phyloP scores from a whole-genome alignment of 495 filamentous ascomycete genomes.

The Recurvomyces mirabilis region DNA sequence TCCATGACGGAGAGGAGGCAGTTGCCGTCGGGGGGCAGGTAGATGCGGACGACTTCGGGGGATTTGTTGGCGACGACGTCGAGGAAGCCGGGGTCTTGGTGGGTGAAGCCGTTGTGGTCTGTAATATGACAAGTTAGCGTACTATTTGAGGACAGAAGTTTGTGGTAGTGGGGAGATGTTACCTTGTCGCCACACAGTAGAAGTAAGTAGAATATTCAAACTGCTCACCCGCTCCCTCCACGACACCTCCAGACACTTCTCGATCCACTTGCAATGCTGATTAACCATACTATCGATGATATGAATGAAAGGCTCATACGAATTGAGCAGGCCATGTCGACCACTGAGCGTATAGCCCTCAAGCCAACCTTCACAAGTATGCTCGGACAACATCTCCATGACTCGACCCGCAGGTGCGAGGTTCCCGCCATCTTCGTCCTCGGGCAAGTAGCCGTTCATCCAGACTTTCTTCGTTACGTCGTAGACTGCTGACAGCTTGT shows the following conservation, averaged over 20 bases:
- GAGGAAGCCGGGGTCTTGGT: conserved; percentile 67
- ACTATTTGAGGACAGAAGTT: no score
- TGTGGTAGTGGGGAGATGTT: no score
- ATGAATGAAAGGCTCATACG: conserved; percentile 69
- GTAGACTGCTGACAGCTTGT: conserved; percentile 58
- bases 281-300: conserved; percentile 73
- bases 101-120: conserved; percentile 71
- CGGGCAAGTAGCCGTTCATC: conserved; percentile 63
- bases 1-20: conserved; percentile 56
- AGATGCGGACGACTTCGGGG: conserved; percentile 65
- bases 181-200: conserved; percentile 59
- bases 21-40: conserved; percentile 65
- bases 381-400: conserved; percentile 69
- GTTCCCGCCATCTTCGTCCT: conserved; percentile 59
- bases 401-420: conserved; percentile 51
- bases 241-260: conserved; percentile 60
- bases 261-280: conserved; percentile 71
- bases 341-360: conserved; percentile 64
- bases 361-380: conserved; percentile 66
- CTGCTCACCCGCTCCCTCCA: conserved; percentile 58
- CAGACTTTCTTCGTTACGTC: conserved; percentile 63
- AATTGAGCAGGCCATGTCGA: conserved; percentile 60
- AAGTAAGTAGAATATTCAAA: conserved; percentile 63
- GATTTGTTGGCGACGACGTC: conserved; percentile 65
- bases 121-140: background rate